These are phyloP conservation scores for Penicillium arizonense DNA, from an alignment of 495 filamentous ascomycete genomes.

Conservation along the genomic window DNA sequence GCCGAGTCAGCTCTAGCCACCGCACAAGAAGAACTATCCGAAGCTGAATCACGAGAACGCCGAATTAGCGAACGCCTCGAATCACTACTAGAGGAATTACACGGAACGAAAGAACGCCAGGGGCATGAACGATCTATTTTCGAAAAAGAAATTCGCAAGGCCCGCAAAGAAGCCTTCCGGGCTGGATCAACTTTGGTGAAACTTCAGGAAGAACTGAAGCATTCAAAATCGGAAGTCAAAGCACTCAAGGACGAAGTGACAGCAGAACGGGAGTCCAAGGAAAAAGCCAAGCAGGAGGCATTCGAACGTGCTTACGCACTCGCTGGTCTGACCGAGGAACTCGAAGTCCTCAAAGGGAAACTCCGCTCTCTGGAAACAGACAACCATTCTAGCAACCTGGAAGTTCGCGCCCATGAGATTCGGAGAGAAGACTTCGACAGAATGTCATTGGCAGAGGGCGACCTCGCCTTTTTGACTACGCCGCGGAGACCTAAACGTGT, in stretches of 20 bases:
- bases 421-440: conserved; percentile 26
- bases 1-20: conserved; percentile 57
- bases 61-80: conserved; percentile 77
- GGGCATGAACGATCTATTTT: conserved; percentile 69
- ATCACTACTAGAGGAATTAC: conserved; percentile 74
- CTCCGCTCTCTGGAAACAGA: conserved; percentile 68
- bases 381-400: conserved; percentile 27
- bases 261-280: conserved; percentile 46
- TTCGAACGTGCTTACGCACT: conserved; percentile 74
- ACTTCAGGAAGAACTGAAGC: conserved; percentile 78
- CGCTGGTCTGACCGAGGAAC: conserved; percentile 70
- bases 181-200: conserved; percentile 74
- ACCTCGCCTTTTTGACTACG: conserved; percentile 34
- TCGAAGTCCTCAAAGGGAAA: conserved; percentile 61
- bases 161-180: conserved; percentile 84
- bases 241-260: conserved; percentile 53
- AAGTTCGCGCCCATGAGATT: conserved; percentile 32
- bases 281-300: conserved; percentile 68
- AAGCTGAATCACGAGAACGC: conserved; percentile 69
- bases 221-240: conserved; percentile 54
- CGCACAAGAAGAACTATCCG: conserved; percentile 63
- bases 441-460: conserved; percentile 34
- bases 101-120: conserved; percentile 71
- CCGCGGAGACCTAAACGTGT: conserved; percentile 52
- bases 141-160: conserved; percentile 80